Evolutionary conservation across 2,329 filamentous ascomycete genomes (phyloP).

Genomic region (Bipolaris zeicola): DNA sequence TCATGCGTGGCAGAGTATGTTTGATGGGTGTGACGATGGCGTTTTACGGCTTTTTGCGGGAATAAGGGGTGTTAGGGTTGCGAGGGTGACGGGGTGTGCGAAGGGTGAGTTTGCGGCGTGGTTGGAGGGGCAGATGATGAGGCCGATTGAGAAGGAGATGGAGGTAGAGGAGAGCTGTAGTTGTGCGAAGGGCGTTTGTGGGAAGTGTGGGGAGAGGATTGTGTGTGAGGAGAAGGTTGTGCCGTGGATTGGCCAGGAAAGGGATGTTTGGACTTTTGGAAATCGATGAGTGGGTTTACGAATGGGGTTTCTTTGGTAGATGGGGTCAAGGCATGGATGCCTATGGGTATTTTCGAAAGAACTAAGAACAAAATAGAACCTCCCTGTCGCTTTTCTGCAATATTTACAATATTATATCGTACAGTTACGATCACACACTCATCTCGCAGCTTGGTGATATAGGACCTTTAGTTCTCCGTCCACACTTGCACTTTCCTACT

Average conservation of each 20-base stretch:
- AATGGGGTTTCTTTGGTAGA: too few species aligned
- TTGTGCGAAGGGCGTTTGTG: conserved; percentile 30
- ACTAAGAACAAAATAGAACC: background rate
- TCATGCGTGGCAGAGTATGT: conserved; percentile 55
- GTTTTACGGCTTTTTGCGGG: conserved; percentile 54
- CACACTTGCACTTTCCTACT: background rate
- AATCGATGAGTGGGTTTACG: conserved; percentile 15
- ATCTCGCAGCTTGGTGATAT: background rate
- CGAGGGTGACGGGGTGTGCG: conserved; percentile 52
- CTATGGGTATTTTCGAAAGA: too few species aligned
- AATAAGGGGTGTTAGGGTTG: conserved; percentile 53
- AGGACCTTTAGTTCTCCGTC: too few species aligned
- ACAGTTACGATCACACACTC: background rate
- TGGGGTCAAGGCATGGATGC: too few species aligned
- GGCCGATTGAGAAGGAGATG: conserved; percentile 25
- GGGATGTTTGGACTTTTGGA: conserved; percentile 31
- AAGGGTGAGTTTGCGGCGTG: conserved; percentile 51
- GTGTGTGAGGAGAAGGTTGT: conserved; percentile 1
- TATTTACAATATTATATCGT: background rate
- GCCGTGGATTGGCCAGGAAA: conserved; percentile 21
- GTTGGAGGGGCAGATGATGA: conserved; percentile 55
- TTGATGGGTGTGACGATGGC: conserved; percentile 47
- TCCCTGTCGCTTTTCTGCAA: background rate
- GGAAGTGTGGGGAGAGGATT: conserved; percentile 23
- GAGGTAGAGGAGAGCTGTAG: conserved; percentile 26